A percentile compares a stretch with the other conserved stretches of the same genome.
Evolutionary conservation across 495 filamentous ascomycete genomes (phyloP).

Genomic region (Usnea hakonensis): DNA sequence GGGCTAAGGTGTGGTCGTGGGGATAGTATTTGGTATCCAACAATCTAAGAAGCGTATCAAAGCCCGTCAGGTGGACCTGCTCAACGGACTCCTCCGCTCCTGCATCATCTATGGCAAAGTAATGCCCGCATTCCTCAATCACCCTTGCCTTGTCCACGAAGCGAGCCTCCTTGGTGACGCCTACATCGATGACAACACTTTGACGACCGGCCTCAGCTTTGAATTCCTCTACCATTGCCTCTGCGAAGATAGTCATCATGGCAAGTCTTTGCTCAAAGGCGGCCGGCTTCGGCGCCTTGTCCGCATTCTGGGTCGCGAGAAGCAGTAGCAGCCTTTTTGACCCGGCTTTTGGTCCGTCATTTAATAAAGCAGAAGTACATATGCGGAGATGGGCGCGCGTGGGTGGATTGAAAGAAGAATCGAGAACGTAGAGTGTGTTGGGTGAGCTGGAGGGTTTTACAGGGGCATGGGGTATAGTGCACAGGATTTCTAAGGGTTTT

Average conservation of each 20-base stretch:
- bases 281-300: conserved; percentile 81
- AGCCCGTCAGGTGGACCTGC: conserved; percentile 78
- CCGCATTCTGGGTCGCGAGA: conserved; percentile 84
- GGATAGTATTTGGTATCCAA: conserved; percentile 81
- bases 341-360: conserved; percentile 27
- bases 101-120: background rate
- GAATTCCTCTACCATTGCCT: conserved; percentile 45
- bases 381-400: conserved; percentile 76
- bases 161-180: conserved; percentile 70
- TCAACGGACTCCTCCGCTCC: conserved; percentile 24
- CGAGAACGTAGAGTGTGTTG: conserved; percentile 69
- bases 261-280: conserved; percentile 70
- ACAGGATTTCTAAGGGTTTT: conserved; percentile 51
- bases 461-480: conserved; percentile 39
- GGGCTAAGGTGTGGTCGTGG: conserved; percentile 42
- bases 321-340: conserved; percentile 64
- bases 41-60: conserved; percentile 79
- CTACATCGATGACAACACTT: conserved; percentile 53
- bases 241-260: conserved; percentile 80
- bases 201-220: background rate
- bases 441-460: conserved; percentile 23
- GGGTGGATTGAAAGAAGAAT: conserved; percentile 94
- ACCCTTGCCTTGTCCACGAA: conserved; percentile 77
- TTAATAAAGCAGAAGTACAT: conserved; percentile 56
- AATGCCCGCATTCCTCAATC: conserved; percentile 45